A percentile compares a stretch with the other conserved stretches of the same genome.
These are phyloP conservation scores for Lentinula sp. DNA, from an alignment of 768 basidiomycete genomes.

Conservation along the genomic window DNA sequence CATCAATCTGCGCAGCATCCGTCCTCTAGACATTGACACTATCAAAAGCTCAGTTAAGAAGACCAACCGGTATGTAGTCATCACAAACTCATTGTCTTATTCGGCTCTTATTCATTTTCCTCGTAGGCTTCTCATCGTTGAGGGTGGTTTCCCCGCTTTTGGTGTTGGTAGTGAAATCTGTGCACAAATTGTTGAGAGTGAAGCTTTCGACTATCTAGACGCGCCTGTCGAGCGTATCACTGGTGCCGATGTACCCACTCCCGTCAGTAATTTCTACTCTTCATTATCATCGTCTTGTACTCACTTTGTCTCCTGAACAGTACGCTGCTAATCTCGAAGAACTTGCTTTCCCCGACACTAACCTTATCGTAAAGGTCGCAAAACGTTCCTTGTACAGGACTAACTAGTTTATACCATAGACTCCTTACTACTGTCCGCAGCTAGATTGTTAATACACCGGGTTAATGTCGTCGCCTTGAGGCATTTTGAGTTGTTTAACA, in stretches of 20 bases:
- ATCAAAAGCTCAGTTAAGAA: conserved; percentile 98
- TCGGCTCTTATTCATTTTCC: neutral
- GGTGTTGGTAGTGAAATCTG: conserved; percentile 99
- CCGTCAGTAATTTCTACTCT: conserved; percentile 44
- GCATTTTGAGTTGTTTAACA: neutral
- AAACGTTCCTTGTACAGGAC: conserved; percentile 89
- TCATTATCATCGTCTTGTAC: conserved; percentile 7
- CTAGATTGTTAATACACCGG: neutral
- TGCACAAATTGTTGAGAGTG: conserved; percentile 95
- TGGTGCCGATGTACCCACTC: conserved; percentile 96
- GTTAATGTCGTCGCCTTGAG: neutral
- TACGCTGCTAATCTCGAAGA: conserved; percentile 88
- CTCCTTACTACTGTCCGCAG: neutral
- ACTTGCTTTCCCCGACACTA: conserved; percentile 91
- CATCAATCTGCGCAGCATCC: conserved; percentile 93
- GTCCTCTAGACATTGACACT: conserved; percentile 96
- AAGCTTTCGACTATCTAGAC: conserved; percentile 98
- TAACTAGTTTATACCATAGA: conserved; percentile 43
- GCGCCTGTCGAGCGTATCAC: conserved; percentile 97
- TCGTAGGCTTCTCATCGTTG: conserved; percentile 80
- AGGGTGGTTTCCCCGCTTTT: conserved; percentile 98
- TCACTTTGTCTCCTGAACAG: conserved; percentile 28
- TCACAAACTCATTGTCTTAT: neutral
- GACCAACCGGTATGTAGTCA: conserved; percentile 74
- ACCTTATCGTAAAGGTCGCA: conserved; percentile 88